These are phyloP conservation scores for Rhizopus stolonifer DNA, from an alignment of 371 early-diverging fungal species.

Conservation along the genomic window DNA sequence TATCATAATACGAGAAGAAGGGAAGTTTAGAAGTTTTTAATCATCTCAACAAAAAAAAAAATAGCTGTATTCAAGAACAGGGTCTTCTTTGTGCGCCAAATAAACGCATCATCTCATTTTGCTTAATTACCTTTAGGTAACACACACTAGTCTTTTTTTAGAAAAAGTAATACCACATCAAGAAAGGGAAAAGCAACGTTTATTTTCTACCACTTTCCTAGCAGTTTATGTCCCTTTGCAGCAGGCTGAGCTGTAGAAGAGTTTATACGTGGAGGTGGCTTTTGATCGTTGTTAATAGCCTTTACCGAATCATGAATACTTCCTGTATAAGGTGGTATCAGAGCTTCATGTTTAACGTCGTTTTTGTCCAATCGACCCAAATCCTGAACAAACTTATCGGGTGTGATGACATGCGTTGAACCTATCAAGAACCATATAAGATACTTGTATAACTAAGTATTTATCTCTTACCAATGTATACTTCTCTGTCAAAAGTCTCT, in stretches of 20 bases:
- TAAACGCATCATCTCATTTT: no score
- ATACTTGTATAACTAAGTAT: background rate
- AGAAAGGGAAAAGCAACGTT: background rate
- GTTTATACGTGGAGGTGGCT: constrained; percentile 18
- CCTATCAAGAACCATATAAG: constrained; percentile 34
- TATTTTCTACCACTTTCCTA: constrained; percentile 23
- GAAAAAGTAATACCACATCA: background rate
- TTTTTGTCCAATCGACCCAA: constrained; percentile 40
- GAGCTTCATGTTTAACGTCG: constrained; percentile 20
- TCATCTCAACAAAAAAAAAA: no score
- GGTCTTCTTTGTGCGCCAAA: no score
- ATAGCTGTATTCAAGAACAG: no score
- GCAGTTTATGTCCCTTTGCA: constrained; percentile 17
- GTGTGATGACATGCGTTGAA: constrained; percentile 79
- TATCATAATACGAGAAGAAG: no score
- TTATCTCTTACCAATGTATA: constrained; percentile 71
- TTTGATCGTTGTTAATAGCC: background rate
- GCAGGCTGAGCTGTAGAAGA: constrained; percentile 6
- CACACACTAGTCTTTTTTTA: background rate
- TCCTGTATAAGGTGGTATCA: constrained; percentile 41
- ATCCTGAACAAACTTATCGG: constrained; percentile 72
- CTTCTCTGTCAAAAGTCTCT: constrained; percentile 68
- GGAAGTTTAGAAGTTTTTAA: no score
- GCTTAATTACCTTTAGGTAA: no score
- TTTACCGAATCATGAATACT: constrained; percentile 18